Evolutionary conservation across 768 basidiomycete genomes (phyloP), one percentile per base, ranked within the genome.

Genomic region (Pleurotus salmoneostramineus): DNA sequence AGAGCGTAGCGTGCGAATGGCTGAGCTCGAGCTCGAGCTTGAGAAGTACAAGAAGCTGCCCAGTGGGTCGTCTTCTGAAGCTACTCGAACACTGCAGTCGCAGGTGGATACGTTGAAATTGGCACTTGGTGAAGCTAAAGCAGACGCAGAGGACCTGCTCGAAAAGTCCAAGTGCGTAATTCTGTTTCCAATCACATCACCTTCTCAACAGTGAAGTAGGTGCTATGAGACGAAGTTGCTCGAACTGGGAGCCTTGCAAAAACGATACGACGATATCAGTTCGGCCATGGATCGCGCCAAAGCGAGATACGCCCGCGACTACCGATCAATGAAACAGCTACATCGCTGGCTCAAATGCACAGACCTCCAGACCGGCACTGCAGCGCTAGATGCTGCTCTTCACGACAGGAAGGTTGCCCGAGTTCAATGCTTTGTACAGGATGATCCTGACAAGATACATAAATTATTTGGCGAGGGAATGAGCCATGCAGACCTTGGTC

Each of bases 281-380:
- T 69, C 71, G 40, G 70, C 74, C 32, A 78, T 78, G 56, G 72
- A 76, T 51, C 75, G 79, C 0, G 77, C 78, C 10, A 75, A 74
- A 8, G 71, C 67, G 17, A 77, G 76, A 15, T 83, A 83, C 67
- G 76, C 79, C 59, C 58, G 60, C 15, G 81, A 88, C 65, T 84
- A 77, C 68, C 35, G 77, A 77, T 65, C 79, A 74, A 58, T 87
- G 83, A 82, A 69, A 69, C 44, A 64, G 63, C 12, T 74, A 81
- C 62, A 77, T 77, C 51, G 60, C 40, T 55, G 37, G 21, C 40
- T 55, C 10, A 17, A 21, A 15, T 40, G 36, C 15, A 42, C 52
- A 8, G 52, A 55, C 31, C 36, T 43, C 17, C 34, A 35, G 50
- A 52, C 35, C 14, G 33, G 48, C 33, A 31, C 27, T 32, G 52